A percentile compares a stretch with the other conserved stretches of the same genome.
phyloP scores from a whole-genome alignment of 2,329 filamentous ascomycete genomes.

The Pseudogymnoascus pannorum region DNA sequence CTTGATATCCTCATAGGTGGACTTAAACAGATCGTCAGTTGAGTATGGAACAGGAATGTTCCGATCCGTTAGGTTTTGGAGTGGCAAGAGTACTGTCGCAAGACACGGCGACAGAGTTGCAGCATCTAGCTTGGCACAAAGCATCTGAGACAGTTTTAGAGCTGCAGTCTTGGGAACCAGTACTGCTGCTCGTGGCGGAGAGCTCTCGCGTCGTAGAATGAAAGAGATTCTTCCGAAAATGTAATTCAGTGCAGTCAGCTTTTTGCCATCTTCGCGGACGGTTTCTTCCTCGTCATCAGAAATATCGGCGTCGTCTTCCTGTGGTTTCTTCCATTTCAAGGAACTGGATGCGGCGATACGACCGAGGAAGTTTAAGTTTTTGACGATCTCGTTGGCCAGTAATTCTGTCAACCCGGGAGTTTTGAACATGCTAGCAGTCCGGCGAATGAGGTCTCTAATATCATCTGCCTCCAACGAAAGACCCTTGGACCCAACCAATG shows the following conservation, averaged over 20 bases:
- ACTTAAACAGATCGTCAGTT: slow-evolving; percentile 61
- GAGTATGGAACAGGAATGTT: slow-evolving; percentile 65
- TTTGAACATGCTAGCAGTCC: slow-evolving; percentile 48
- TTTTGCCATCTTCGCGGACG: slow-evolving; percentile 39
- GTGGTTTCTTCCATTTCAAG: slow-evolving; percentile 37
- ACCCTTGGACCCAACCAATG: slow-evolving; percentile 63
- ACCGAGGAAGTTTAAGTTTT: slow-evolving; percentile 77
- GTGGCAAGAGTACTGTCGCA: slow-evolving; percentile 55
- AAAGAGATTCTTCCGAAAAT: slow-evolving; percentile 72
- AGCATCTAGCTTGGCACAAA: slow-evolving; percentile 54
- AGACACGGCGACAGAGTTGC: slow-evolving; percentile 55
- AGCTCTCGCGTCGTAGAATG: slow-evolving; percentile 69
- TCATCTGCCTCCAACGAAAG: slow-evolving; percentile 58
- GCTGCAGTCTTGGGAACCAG: slow-evolving; percentile 69
- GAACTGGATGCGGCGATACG: slow-evolving; percentile 54
- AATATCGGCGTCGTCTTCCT: slow-evolving; percentile 36
- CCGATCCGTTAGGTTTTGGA: slow-evolving; percentile 79
- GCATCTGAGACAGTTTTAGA: slow-evolving; percentile 64
- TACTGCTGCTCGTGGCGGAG: slow-evolving; percentile 51
- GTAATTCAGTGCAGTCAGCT: slow-evolving; percentile 56
- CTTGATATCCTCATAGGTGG: slow-evolving; percentile 62
- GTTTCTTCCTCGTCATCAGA: slow-evolving; percentile 34
- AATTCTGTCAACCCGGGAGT: slow-evolving; percentile 60
- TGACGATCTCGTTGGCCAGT: slow-evolving; percentile 70
- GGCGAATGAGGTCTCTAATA: slow-evolving; percentile 51